A percentile compares a stretch with the other conserved stretches of the same genome.
These are phyloP conservation scores for Rhododendron simsii DNA, from an alignment of 148 eudicot genomes.

Conservation along the genomic window DNA sequence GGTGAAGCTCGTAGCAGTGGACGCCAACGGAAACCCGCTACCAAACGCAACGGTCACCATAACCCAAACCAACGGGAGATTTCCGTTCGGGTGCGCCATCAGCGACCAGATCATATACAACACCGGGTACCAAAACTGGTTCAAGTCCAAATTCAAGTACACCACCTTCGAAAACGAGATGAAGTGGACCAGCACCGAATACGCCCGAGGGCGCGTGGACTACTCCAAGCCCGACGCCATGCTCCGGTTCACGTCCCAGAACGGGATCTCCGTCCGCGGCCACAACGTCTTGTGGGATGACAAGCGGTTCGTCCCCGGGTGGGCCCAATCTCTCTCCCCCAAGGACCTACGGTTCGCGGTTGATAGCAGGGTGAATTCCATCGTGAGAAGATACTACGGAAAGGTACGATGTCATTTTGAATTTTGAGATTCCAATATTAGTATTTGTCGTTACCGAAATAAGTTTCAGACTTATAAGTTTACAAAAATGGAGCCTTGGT, in stretches of 20 bases:
- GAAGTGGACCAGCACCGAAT: slow-evolving; percentile 51
- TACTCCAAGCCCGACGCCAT: slow-evolving; percentile 44
- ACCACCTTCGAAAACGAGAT: slow-evolving; percentile 57
- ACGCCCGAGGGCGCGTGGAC: slow-evolving; percentile 27
- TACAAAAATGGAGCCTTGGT: no score
- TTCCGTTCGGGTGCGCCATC: slow-evolving; percentile 55
- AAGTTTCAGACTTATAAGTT: no score
- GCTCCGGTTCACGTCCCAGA: slow-evolving; percentile 23
- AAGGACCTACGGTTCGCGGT: slow-evolving; percentile 16
- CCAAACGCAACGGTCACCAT: slow-evolving; percentile 31
- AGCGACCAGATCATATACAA: slow-evolving; percentile 43
- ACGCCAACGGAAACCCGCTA: slow-evolving; percentile 32
- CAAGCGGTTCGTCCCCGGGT: slow-evolving; percentile 23
- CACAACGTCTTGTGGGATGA: slow-evolving; percentile 65
- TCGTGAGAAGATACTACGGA: slow-evolving; percentile 28
- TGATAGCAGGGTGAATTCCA: slow-evolving; percentile 24
- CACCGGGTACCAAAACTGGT: slow-evolving; percentile 54
- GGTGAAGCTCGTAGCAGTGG: slow-evolving; percentile 35
- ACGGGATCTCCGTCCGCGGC: slow-evolving; percentile 40
- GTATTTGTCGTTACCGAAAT: no score
- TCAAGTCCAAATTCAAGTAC: slow-evolving; percentile 26
- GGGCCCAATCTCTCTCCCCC: slow-evolving; percentile 28
- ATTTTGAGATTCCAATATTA: neutral
- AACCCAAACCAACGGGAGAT: slow-evolving; percentile 11
- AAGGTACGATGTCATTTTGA: neutral